Evolutionary conservation across 768 basidiomycete genomes (phyloP), one percentile per base, ranked within the genome.

Genomic region (Phlebiopsis flavidoalba): DNA sequence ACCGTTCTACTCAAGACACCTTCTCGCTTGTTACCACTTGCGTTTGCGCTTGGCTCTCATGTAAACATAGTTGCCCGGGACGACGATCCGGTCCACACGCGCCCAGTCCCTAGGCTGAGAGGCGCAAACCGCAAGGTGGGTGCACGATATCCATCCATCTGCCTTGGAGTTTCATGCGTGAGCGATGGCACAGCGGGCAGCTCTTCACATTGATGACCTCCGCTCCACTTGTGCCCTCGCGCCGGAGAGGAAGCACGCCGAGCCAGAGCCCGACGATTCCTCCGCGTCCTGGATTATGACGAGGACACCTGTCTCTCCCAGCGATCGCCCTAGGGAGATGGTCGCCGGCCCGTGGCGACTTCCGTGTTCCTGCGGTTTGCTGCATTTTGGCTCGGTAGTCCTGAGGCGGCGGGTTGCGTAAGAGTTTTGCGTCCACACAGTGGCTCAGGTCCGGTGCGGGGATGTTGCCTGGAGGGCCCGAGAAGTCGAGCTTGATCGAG

Each of bases 121-220:
- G n/a, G 97, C 95, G 67, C 96, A 99, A 10, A 98, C 85, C 1
- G 95, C 97, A n/a, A 99, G 75, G 72, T 99, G 96, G 22, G 97
- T 98, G n/a, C 56, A 99, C 79, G 67, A 98, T 97, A 70, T 97
- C 95, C 67, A 94, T 79, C 73, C n/a, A n/a, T 98, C 97, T 0
- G 87, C 92, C 72, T 94, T 94, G 57, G 84, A 82, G 73, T 83
- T n/a, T 90, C 66, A 98, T 69, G 48, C 95, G 77, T 2, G 93
- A 90, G 11, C 93, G 85, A 70, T 94, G 95, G 70, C 96, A 99
- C 48, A 99, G 72, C 0, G 96, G 96, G 70, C 96, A 99, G 59
- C 85, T 89, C 79, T 90, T 91, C 66, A 99, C 86, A 70, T 98
- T 98, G 78, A 98, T 95, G 31, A 99, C 87, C 6, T n/a, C n/a